Evolutionary conservation across 2,329 filamentous ascomycete genomes (phyloP).

Genomic region (Penicillium sp.): DNA sequence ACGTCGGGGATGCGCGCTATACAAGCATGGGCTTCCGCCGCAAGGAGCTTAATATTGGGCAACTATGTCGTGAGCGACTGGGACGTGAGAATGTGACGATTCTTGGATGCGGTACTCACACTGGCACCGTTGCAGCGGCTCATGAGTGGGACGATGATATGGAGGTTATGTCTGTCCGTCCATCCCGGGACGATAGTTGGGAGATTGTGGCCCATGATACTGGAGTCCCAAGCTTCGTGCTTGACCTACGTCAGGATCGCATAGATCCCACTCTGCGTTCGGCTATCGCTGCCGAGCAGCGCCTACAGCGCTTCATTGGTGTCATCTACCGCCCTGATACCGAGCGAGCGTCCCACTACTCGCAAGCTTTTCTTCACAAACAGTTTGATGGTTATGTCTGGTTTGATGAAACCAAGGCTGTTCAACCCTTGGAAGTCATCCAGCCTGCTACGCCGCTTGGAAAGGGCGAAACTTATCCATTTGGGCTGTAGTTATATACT

Average conservation of each 20-base stretch:
- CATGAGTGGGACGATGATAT: constrained; percentile 53
- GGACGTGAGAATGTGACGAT: constrained; percentile 43
- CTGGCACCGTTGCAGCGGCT: constrained; percentile 53
- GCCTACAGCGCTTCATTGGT: constrained; percentile 54
- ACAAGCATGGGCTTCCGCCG: constrained; percentile 49
- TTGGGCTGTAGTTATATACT: constrained; percentile 41
- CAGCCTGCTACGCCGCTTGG: constrained; percentile 46
- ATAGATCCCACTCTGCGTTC: constrained; percentile 38
- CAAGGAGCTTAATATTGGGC: constrained; percentile 53
- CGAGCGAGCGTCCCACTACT: constrained; percentile 52
- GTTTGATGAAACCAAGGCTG: constrained; percentile 50
- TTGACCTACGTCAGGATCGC: constrained; percentile 45
- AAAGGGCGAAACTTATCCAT: constrained; percentile 53
- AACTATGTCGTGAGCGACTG: constrained; percentile 51
- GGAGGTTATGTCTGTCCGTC: constrained; percentile 50
- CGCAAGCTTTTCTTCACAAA: constrained; percentile 44
- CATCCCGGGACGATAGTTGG: constrained; percentile 49
- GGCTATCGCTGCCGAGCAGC: constrained; percentile 36
- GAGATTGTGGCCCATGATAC: constrained; percentile 51
- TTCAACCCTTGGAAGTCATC: constrained; percentile 46
- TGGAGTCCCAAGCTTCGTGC: constrained; percentile 45
- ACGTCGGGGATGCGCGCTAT: constrained; percentile 54
- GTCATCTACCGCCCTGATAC: constrained; percentile 54
- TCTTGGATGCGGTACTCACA: constrained; percentile 51
- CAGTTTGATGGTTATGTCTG: constrained; percentile 53